These are phyloP conservation scores for Triangularia setosa DNA, from an alignment of 2,329 filamentous ascomycete genomes.

Conservation along the genomic window DNA sequence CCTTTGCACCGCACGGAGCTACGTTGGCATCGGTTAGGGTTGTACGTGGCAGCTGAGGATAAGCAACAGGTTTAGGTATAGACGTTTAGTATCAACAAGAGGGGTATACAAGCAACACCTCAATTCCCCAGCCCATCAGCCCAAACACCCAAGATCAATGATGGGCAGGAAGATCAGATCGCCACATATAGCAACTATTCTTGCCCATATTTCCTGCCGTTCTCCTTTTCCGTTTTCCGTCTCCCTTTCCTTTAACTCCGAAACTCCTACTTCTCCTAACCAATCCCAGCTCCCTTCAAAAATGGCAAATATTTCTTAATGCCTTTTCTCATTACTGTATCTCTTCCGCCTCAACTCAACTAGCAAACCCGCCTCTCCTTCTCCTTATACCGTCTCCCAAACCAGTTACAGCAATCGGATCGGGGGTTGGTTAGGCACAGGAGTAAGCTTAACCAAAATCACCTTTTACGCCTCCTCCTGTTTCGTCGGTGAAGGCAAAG, in stretches of 20 bases:
- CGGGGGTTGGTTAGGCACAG: too few relatives aligned
- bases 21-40: not conserved
- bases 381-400: too few relatives aligned
- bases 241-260: not conserved
- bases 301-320: too few relatives aligned
- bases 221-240: not conserved
- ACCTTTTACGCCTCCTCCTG: too few relatives aligned
- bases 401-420: too few relatives aligned
- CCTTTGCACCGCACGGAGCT: too few relatives aligned
- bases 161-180: not conserved
- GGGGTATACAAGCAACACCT: not conserved
- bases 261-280: too few relatives aligned
- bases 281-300: too few relatives aligned
- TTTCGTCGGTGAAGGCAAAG: not conserved
- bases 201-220: not conserved
- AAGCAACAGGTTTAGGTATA: not conserved
- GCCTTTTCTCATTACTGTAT: too few relatives aligned
- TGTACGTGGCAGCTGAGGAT: not conserved
- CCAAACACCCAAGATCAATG: not conserved
- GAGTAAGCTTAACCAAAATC: too few relatives aligned
- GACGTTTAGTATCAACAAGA: not conserved
- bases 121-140: not conserved
- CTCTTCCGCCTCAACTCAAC: too few relatives aligned
- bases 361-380: too few relatives aligned
- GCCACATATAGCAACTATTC: not conserved